Percentiles rank a stretch among this genome's conserved stretches.
These are phyloP conservation scores for Ogataea hybrid DNA, from an alignment of 1,139 yeast species.

Conservation along the genomic window DNA sequence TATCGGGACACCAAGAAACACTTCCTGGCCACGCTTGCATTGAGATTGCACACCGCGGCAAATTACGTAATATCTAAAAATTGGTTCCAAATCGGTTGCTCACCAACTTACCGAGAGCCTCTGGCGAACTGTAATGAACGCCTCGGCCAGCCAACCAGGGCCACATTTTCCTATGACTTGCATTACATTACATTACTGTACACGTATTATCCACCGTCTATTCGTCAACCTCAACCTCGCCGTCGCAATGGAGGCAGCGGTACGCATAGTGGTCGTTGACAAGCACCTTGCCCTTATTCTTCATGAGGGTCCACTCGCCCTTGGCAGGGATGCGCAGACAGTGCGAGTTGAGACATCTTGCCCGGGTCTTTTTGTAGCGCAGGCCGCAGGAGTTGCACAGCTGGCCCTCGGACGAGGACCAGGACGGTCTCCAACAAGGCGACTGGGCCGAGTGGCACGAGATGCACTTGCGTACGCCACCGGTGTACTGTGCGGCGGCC, in stretches of 20 bases:
- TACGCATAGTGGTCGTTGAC: slow-evolving; percentile 39
- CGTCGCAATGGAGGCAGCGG: slow-evolving; percentile 70
- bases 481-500: background rate
- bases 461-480: slow-evolving; percentile 59
- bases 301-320: slow-evolving; percentile 93
- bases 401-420: slow-evolving; percentile 84
- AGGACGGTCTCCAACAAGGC: slow-evolving; percentile 98
- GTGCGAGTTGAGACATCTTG: slow-evolving; percentile 71
- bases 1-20: background rate
- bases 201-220: slow-evolving; percentile 1
- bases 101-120: too few species aligned
- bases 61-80: slow-evolving; percentile 1
- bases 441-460: slow-evolving; percentile 91
- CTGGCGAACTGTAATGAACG: too few species aligned
- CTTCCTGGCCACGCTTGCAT: background rate
- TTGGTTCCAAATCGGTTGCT: too few species aligned
- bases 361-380: slow-evolving; percentile 90
- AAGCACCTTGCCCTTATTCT: slow-evolving; percentile 55
- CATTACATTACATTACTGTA: background rate
- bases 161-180: background rate
- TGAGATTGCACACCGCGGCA: slow-evolving; percentile 9
- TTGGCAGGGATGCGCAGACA: slow-evolving; percentile 94
- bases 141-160: too few species aligned
- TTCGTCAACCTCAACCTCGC: slow-evolving; percentile 46
- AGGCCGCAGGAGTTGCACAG: slow-evolving; percentile 95